Conservation (phyloP, 2,329 filamentous ascomycete species). For the Cadophora malorum region DNA sequence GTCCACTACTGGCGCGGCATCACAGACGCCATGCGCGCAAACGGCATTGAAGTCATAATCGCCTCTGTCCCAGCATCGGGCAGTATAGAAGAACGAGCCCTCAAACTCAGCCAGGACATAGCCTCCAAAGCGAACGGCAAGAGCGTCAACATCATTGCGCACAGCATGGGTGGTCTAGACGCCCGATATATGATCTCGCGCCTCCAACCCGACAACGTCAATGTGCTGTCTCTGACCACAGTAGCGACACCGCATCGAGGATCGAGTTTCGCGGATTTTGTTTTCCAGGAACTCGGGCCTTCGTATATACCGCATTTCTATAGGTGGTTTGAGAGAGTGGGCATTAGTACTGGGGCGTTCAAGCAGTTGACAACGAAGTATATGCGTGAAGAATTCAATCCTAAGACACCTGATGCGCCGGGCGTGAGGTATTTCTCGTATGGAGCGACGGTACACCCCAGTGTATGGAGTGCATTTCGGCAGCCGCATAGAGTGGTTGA, state of each 20-base stretch:
- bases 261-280: conserved; percentile 58
- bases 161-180: conserved; percentile 72
- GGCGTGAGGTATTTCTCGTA: conserved; percentile 67
- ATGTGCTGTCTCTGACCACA: conserved; percentile 51
- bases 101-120: conserved; percentile 62
- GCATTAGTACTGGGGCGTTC: conserved; percentile 66
- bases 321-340: conserved; percentile 55
- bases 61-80: conserved; percentile 66
- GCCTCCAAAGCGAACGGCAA: conserved; percentile 51
- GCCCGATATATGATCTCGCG: conserved; percentile 69
- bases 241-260: conserved; percentile 49
- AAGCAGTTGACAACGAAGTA: conserved; percentile 64
- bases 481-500: conserved; percentile 58
- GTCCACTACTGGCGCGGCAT: conserved; percentile 72
- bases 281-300: conserved; percentile 55
- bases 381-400: conserved; percentile 66
- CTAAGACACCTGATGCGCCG: conserved; percentile 58
- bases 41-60: conserved; percentile 62
- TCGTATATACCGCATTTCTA: conserved; percentile 62
- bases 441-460: conserved; percentile 61
- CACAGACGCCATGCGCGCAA: conserved; percentile 59
- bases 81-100: conserved; percentile 65
- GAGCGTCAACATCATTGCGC: conserved; percentile 78
- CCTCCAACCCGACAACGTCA: conserved; percentile 53
- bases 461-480: conserved; percentile 69